phyloP scores from a whole-genome alignment of 305 asterid species.

The Solanum hybrid region DNA sequence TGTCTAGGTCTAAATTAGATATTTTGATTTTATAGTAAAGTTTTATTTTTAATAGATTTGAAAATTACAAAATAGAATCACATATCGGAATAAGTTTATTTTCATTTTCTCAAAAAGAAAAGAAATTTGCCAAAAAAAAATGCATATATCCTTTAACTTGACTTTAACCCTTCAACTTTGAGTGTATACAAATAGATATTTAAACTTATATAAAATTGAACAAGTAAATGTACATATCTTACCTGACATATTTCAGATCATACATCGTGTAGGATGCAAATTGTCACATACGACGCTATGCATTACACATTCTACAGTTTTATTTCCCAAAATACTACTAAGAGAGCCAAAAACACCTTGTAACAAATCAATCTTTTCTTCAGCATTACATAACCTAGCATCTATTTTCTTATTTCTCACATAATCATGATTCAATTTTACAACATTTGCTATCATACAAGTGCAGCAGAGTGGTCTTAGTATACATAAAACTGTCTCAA shows the following conservation, averaged over 20 bases:
- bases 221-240: background rate
- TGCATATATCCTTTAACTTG: background rate
- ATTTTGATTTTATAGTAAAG: too few species aligned
- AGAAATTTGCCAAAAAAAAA: too few species aligned
- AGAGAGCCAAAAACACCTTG: background rate
- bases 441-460: background rate
- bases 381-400: background rate
- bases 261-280: background rate
- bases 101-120: too few species aligned
- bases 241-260: too few species aligned
- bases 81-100: background rate
- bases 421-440: background rate
- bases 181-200: background rate
- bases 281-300: background rate
- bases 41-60: too few species aligned
- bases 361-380: background rate
- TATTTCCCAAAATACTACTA: background rate
- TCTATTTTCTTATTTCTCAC: background rate
- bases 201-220: too few species aligned
- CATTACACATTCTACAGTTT: background rate
- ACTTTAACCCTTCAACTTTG: background rate
- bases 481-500: background rate
- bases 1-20: background rate
- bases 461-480: background rate
- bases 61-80: too few species aligned